These are phyloP conservation scores for Termitomyces sp. DNA, from an alignment of 768 basidiomycete species.

Conservation along the genomic window DNA sequence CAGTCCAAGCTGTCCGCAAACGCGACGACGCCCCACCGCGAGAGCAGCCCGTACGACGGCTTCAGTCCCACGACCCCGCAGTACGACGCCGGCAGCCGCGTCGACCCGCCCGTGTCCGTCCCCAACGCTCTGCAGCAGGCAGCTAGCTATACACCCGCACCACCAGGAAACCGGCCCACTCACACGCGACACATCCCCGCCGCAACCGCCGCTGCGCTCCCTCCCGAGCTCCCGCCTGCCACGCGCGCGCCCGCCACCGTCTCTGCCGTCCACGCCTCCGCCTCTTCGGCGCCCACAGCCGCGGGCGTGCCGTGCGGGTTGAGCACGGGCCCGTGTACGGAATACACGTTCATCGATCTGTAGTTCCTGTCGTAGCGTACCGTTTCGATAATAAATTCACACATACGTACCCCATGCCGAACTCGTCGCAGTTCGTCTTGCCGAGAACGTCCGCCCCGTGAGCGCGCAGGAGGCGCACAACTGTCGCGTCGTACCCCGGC, in stretches of 20 bases:
- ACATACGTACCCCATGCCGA: slow-evolving; percentile 86
- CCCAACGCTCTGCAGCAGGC: slow-evolving; percentile 63
- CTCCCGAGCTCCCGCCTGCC: slow-evolving; percentile 93
- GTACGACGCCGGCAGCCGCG: slow-evolving; percentile 89
- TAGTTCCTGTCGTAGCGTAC: not conserved
- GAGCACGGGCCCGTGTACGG: slow-evolving; percentile 68
- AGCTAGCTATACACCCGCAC: not conserved
- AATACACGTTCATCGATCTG: slow-evolving; percentile 76
- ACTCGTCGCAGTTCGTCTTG: slow-evolving; percentile 96
- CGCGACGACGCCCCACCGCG: slow-evolving; percentile 89
- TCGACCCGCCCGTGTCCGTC: slow-evolving; percentile 95
- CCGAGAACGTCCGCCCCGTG: slow-evolving; percentile 73
- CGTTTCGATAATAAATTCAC: not conserved
- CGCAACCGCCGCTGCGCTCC: slow-evolving; percentile 91
- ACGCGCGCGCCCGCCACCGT: slow-evolving; percentile 33
- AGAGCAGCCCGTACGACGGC: slow-evolving; percentile 90
- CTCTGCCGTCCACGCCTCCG: not conserved
- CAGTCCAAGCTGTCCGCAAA: slow-evolving; percentile 96
- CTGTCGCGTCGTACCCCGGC: slow-evolving; percentile 86
- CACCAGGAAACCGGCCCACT: slow-evolving; percentile 23
- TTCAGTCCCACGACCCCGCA: slow-evolving; percentile 91
- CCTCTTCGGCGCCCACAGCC: not conserved
- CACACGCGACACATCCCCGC: slow-evolving; percentile 81
- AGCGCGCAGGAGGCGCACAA: slow-evolving; percentile 54
- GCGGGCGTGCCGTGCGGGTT: slow-evolving; percentile 46